Conservation (phyloP, 306 rosid species). For the Mucuna pruriens region DNA sequence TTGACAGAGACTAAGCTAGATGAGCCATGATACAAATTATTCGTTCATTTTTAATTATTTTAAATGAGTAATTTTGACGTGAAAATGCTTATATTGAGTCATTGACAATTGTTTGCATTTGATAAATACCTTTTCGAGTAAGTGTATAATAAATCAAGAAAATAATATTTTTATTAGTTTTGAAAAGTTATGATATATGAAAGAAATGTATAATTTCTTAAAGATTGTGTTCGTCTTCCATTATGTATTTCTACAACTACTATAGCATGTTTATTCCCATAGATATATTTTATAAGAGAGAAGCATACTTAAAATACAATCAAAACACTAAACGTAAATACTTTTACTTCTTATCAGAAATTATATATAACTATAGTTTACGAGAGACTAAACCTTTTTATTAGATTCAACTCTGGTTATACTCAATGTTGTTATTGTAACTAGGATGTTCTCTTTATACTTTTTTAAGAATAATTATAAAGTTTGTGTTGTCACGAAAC, state of each 20-base stretch:
- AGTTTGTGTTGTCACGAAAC: not conserved
- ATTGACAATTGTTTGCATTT: not conserved
- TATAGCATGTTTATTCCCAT: no score
- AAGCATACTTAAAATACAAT: not conserved
- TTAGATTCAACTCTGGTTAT: not conserved
- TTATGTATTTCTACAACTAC: not conserved
- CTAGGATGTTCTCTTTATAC: not conserved
- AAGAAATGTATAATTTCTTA: not conserved
- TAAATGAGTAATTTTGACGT: not conserved
- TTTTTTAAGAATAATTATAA: not conserved
- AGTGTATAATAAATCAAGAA: no score
- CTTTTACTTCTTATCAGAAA: no score
- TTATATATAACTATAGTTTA: no score
- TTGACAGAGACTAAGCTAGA: not conserved
- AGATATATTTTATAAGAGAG: no score
- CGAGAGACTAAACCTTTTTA: not conserved
- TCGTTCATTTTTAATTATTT: not conserved
- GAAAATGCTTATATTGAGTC: not conserved
- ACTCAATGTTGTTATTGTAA: not conserved
- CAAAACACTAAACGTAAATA: not conserved
- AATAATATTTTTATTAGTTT: not conserved
- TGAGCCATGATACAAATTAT: not conserved
- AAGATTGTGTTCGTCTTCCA: not conserved
- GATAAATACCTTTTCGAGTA: not conserved
- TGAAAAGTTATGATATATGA: not conserved